These are phyloP conservation scores for Sicyos edulis DNA, from an alignment of 306 rosid genomes.

Conservation along the genomic window DNA sequence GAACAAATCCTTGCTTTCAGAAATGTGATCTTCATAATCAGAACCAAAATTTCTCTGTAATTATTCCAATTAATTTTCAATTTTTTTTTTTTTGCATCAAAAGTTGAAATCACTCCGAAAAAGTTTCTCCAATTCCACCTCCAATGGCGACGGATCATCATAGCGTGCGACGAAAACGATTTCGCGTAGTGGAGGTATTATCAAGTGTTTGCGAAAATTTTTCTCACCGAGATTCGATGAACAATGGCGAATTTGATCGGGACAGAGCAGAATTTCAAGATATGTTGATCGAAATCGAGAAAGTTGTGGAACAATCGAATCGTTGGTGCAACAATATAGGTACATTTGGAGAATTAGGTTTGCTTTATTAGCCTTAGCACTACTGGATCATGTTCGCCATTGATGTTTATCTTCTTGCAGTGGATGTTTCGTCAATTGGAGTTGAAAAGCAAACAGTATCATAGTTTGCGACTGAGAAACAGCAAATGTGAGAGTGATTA, in stretches of 20 bases:
- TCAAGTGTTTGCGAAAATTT: neutral
- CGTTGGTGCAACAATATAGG: slow-evolving; percentile 9
- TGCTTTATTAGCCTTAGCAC: slow-evolving; percentile 17
- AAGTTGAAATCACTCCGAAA: neutral
- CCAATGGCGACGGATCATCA: slow-evolving; percentile 10
- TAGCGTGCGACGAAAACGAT: slow-evolving; percentile 10
- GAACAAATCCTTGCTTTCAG: neutral
- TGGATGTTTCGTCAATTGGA: slow-evolving; percentile 6
- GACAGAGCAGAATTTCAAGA: neutral
- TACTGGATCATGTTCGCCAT: slow-evolving; percentile 19
- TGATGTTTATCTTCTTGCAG: slow-evolving; percentile 7
- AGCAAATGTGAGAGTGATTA: neutral
- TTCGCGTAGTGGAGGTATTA: neutral
- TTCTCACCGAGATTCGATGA: neutral
- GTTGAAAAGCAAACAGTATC: neutral
- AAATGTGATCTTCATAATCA: neutral
- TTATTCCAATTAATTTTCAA: neutral
- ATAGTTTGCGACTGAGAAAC: no score
- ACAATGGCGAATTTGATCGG: neutral
- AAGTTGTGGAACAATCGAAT: slow-evolving; percentile 9
- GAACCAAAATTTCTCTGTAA: neutral
- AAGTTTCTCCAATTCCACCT: neutral
- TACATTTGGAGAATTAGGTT: neutral
- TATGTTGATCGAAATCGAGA: slow-evolving; percentile 1
- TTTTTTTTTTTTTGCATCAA: neutral